A percentile compares a stretch with the other conserved stretches of the same genome.
Conservation (phyloP, 2,329 filamentous ascomycete genomes). For the Xylariaceae sp. region DNA sequence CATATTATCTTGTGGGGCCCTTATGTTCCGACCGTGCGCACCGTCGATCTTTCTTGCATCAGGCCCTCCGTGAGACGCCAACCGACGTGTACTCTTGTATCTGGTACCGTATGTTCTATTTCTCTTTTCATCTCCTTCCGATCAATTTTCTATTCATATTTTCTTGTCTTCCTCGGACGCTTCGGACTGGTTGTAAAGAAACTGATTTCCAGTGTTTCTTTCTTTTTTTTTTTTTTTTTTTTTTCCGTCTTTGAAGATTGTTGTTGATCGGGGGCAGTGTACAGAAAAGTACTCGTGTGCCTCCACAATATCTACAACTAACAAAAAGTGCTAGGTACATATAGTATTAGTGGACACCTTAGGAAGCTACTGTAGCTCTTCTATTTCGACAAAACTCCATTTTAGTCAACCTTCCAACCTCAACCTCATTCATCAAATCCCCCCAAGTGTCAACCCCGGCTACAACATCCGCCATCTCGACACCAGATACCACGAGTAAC, state of each 20-base stretch:
- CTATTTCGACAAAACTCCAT: conserved; percentile 16
- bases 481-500: background rate
- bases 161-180: background rate
- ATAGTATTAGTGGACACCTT: background rate
- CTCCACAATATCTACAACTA: too few species aligned
- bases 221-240: too few species aligned
- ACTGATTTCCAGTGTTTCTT: too few species aligned
- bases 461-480: conserved; percentile 10
- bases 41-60: conserved; percentile 3
- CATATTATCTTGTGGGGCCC: background rate
- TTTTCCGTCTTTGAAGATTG: too few species aligned
- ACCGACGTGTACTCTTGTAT: background rate
- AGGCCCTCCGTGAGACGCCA: background rate
- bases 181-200: too few species aligned
- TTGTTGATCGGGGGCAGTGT: too few species aligned
- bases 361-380: conserved; percentile 13
- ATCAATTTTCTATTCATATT: background rate
- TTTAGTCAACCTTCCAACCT: conserved; percentile 20
- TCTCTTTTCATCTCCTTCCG: too few species aligned
- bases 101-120: too few species aligned
- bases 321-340: too few species aligned
- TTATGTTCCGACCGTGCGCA: conserved; percentile 1
- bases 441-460: conserved; percentile 6
- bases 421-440: conserved; percentile 25
- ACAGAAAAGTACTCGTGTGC: too few species aligned